Evolutionary conservation across 106 monocot species (phyloP), one percentile per base, ranked within the genome.

Genomic region (Chionographis japonica): DNA sequence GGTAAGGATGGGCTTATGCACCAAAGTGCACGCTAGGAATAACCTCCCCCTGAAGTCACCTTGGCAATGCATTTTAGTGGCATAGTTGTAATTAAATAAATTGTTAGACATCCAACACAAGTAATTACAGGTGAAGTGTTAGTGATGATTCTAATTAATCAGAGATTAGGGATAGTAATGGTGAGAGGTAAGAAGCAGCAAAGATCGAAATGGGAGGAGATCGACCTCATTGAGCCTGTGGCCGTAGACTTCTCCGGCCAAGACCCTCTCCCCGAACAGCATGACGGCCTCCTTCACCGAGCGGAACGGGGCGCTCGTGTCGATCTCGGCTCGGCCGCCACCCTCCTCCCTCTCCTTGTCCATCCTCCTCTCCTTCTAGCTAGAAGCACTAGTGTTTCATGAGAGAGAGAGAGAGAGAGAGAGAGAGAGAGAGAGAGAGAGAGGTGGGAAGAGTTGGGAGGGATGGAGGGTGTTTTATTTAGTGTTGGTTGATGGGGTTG

Each of bases 211-310:
- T n/a, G n/a, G n/a, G n/a, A n/a, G n/a, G n/a, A n/a, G n/a, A n/a
- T n/a, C n/a, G n/a, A 86, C 86, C 68, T 86, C 56, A 17, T 80
- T 58, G 13, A 86, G 63, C 46, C 72, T 83, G n/a, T 64, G 49
- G 39, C 72, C 80, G 37, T 79, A 79, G 40, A 86, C 66, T 50
- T 86, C 82, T 17, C 77, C 83, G 17, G 73, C 86, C 15, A 90
- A 58, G 49, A 83, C 85, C 52, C 66, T 71, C 59, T 86, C 83
- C 12, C 90, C 90, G 63, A 84, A 91, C 61, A 87, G 65, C 72
- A 74, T 39, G 52, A 87, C 83, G 17, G 90, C 86, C 54, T 91
- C 90, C 79, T 87, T 91, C 52, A 91, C 90, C 8, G 90, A 91
- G 50, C 73, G 62, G 64, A 91, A 91, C 15, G 90, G 86, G 2